Evolutionary conservation across 2,329 filamentous ascomycete genomes (phyloP), one percentile per base, ranked within the genome.

Genomic region (Aspergillus sp.): DNA sequence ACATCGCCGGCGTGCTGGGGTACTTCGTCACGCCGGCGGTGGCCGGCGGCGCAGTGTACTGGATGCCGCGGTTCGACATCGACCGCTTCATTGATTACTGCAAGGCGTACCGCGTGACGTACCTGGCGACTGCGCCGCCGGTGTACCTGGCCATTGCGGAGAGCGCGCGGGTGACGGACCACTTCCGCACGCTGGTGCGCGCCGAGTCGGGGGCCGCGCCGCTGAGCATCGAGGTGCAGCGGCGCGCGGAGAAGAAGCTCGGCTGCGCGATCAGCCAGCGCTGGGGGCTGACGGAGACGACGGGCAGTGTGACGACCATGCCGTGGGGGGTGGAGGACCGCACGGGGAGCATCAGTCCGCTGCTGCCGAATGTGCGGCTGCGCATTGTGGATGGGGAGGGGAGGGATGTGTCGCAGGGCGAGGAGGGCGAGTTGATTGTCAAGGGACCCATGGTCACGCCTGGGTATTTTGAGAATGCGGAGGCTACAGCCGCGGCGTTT

Each of bases 11-110:
- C 0, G 70, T 77, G 14, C 72, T 75, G 61, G 75, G 75, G 41
- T 78, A 77, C 55, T 69, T 78, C 6, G 65, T 78, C 50, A 75
- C 73, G 47, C 74, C 75, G 0, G 69, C 76, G 40, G 78, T 76
- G 52, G 65, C 74, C 35, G 79, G 74, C 30, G 75, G 75, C 3
- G 66, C 72, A 1, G 73, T 81, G 2, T 86, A 82, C 72, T 86
- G 83, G 83, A 86, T 87, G 83, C 71, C 76, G 3, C 75, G 73
- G 38, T 87, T 86, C 63, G 76, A 82, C 54, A 82, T 83, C 53
- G 63, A 66, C 2, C 70, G 77, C 35, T 85, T 87, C 62, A 73
- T 85, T 48, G 67, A 71, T 36, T 78, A 83, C 65, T 75, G 73
- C 59, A 73, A 74, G 40, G 72, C 73, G 45, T 78, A 81, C 60